phyloP scores from a whole-genome alignment of 2,329 filamentous ascomycete genomes.

The Nannizziopsis arthrosporioides region DNA sequence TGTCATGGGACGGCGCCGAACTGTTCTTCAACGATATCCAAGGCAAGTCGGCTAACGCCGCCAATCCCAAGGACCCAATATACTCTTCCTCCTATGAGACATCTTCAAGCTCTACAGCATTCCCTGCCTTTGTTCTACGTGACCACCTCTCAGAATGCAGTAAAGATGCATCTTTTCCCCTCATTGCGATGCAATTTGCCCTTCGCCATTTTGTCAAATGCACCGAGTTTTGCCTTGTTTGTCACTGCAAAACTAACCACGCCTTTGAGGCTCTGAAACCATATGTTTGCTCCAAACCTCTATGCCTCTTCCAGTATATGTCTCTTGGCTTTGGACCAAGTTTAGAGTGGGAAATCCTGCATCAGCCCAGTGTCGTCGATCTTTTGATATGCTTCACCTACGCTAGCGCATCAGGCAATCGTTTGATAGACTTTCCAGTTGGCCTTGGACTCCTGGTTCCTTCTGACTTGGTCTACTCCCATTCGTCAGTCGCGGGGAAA shows the following conservation, averaged over 20 bases:
- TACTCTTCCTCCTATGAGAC: constrained; percentile 20
- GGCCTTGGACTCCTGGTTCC: constrained; percentile 41
- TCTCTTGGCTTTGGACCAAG: constrained; percentile 71
- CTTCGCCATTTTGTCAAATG: constrained; percentile 68
- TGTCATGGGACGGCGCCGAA: constrained; percentile 60
- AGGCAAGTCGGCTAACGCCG: constrained; percentile 20
- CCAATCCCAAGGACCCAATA: constrained; percentile 11
- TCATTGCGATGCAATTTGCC: constrained; percentile 59
- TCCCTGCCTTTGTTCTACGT: constrained; percentile 37
- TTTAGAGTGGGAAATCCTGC: constrained; percentile 71
- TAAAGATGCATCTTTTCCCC: constrained; percentile 40
- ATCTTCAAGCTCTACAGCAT: constrained; percentile 18
- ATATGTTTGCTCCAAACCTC: constrained; percentile 60
- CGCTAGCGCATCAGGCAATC: constrained; percentile 35
- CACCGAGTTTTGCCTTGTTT: constrained; percentile 78
- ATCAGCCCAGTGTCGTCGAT: constrained; percentile 72
- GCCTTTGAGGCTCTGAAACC: constrained; percentile 46
- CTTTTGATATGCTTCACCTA: constrained; percentile 76
- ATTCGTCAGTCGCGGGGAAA: no score
- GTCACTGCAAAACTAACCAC: constrained; percentile 55
- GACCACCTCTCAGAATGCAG: constrained; percentile 39
- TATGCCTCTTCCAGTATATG: constrained; percentile 86
- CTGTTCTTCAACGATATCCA: constrained; percentile 41
- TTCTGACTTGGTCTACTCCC: neutral
- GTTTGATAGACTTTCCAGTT: constrained; percentile 44